Evolutionary conservation across 768 basidiomycete genomes (phyloP), one percentile per base, ranked within the genome.

Genomic region (Collybiopsis luxurians): DNA sequence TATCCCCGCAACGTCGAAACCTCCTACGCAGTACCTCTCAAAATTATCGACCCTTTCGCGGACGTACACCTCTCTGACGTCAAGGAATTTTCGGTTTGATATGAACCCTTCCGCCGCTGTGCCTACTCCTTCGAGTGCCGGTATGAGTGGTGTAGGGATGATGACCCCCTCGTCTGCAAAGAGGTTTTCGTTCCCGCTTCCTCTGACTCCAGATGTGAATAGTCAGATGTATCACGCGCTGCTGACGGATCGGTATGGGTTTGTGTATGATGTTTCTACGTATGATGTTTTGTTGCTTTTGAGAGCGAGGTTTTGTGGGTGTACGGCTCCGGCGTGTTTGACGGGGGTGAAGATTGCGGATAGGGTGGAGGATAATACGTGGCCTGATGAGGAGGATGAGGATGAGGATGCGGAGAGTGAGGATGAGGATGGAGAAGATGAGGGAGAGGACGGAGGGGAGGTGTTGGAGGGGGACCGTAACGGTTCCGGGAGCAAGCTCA

Each of bases 271-370:
- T 61, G 81, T 93, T 1, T 83, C 86, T 2, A 80, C 85, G 62
- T 92, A 93, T 63, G 93, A 95, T 63, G 78, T 90, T 26, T 76
- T 92, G 24, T 72, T 96, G 13, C 78, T 95, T 26, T 69, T 89
- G 9, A 79, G 89, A 27, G 90, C 89, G 17, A 82, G 78, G 63
- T 85, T 86, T 55, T 91, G 88, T 57, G 76, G 81, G 46, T 88
- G 81, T 62, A 82, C 87, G 0, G 92, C 92, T 0, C 91, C 92
- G 3, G 90, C 91, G 6, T 92, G 90, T 64, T 73, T 92, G 46
- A 94, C 92, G 0, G 93, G 92, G 0, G 87, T 93, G 57, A 92
- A 87, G 75, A 90, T 94, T 57, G 89, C 91, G 1, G 92, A 94
- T 65, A 77, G 90, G 27, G 84, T 83, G 65, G 90, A 92, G 64